Conservation (phyloP, 106 monocot genomes). For the Amphibolis antarctica region DNA sequence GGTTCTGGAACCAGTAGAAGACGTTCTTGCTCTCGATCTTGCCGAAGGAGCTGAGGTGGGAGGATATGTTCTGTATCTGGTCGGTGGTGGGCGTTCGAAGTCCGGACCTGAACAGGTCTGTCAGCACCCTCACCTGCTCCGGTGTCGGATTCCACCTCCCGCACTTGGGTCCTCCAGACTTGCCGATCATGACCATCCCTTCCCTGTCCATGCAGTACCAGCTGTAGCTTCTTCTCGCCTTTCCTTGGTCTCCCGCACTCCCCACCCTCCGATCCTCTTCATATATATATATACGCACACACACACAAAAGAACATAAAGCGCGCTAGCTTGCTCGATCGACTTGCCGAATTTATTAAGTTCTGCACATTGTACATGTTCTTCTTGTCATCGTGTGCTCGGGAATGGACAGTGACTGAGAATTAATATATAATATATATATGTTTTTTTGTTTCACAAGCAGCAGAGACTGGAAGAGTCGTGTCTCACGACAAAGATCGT, state of each 20-base stretch:
- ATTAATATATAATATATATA: too few species aligned
- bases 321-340: too few species aligned
- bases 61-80: conserved; percentile 77
- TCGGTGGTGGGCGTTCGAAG: conserved; percentile 78
- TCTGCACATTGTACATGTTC: too few species aligned
- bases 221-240: not conserved
- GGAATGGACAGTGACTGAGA: too few species aligned
- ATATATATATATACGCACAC: not conserved
- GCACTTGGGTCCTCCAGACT: conserved; percentile 42
- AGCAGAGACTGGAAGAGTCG: too few species aligned
- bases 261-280: not conserved
- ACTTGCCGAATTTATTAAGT: too few species aligned
- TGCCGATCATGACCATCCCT: not conserved
- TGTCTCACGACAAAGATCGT: too few species aligned
- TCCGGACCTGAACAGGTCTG: conserved; percentile 64
- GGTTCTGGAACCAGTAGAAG: conserved; percentile 99
- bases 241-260: too few species aligned
- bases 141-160: conserved; percentile 87
- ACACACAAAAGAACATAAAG: not conserved
- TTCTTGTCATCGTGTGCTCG: too few species aligned
- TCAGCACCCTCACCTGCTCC: conserved; percentile 75
- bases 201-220: not conserved
- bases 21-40: conserved; percentile 99
- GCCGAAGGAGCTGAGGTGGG: conserved; percentile 61
- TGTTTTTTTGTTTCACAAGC: too few species aligned